A percentile compares a stretch with the other conserved stretches of the same genome.
phyloP scores from a whole-genome alignment of 2,329 filamentous ascomycete genomes.

The Aspergillus pseudotamarii region DNA sequence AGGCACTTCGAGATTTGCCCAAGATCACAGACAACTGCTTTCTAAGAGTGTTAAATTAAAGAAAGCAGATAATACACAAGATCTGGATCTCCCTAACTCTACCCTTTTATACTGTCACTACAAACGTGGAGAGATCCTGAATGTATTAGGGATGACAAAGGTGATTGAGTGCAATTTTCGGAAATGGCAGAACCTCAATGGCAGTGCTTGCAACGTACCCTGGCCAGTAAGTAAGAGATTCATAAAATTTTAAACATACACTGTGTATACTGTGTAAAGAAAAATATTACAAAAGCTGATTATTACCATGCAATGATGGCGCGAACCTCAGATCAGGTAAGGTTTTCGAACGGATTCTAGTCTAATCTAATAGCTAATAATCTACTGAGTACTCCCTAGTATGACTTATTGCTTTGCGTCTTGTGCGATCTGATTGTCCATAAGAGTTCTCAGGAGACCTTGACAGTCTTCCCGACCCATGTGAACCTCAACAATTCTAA shows the following conservation, averaged over 20 bases:
- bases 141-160: too few relatives aligned
- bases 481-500: conserved; percentile 48
- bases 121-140: background rate
- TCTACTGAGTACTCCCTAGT: background rate
- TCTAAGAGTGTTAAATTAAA: background rate
- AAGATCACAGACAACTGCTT: background rate
- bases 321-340: background rate
- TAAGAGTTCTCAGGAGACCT: conserved; percentile 32
- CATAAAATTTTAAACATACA: too few relatives aligned
- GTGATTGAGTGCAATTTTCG: background rate
- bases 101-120: background rate
- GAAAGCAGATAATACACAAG: background rate
- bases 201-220: background rate
- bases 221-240: too few relatives aligned
- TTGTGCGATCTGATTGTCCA: conserved; percentile 34
- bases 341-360: background rate
- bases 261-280: too few relatives aligned
- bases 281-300: too few relatives aligned
- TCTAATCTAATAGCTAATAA: background rate
- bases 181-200: too few relatives aligned
- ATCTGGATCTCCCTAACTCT: background rate
- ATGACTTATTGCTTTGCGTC: conserved; percentile 16
- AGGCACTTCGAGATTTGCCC: too few relatives aligned
- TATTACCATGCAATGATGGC: background rate
- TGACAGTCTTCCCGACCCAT: conserved; percentile 44